Conservation (phyloP, 805 yeast genomes). For the Metschnikowia matae region DNA sequence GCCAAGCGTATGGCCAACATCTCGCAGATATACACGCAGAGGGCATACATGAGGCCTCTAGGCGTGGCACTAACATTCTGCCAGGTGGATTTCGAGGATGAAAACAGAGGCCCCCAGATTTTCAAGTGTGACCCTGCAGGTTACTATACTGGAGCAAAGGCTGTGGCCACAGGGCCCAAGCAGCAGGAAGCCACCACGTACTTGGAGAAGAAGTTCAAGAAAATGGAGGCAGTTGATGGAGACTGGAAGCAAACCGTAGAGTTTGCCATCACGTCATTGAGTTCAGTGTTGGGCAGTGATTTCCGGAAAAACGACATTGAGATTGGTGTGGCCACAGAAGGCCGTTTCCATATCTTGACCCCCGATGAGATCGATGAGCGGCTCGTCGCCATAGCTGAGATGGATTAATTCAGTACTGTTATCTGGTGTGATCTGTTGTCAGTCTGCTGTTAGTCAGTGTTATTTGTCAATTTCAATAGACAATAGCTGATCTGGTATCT, state of each 20-base stretch:
- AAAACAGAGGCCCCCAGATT: slow-evolving; percentile 82
- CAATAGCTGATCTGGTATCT: no score
- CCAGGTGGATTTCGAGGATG: slow-evolving; percentile 65
- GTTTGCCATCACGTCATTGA: slow-evolving; percentile 79
- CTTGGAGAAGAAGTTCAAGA: slow-evolving; percentile 85
- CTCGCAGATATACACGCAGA: slow-evolving; percentile 92
- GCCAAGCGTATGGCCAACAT: slow-evolving; percentile 94
- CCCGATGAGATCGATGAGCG: slow-evolving; percentile 93
- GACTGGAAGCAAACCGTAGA: slow-evolving; percentile 89
- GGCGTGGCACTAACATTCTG: slow-evolving; percentile 91
- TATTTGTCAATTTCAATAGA: no score
- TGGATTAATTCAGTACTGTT: slow-evolving; percentile 48
- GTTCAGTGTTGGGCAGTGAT: slow-evolving; percentile 86
- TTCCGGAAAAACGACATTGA: slow-evolving; percentile 92
- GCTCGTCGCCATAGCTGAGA: slow-evolving; percentile 91
- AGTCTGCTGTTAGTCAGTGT: no score
- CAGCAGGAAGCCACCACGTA: slow-evolving; percentile 92
- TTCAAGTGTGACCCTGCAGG: slow-evolving; percentile 98
- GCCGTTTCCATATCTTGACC: slow-evolving; percentile 66
- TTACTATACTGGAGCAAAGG: slow-evolving; percentile 84
- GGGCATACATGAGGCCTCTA: slow-evolving; percentile 97
- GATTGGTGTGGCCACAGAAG: slow-evolving; percentile 79
- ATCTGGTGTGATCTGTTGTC: no score
- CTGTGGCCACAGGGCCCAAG: slow-evolving; percentile 94
- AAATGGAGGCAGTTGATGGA: slow-evolving; percentile 62